Base-by-base conservation (phyloP, 345 rosid genomes). In the Mercurialis annua region DNA sequence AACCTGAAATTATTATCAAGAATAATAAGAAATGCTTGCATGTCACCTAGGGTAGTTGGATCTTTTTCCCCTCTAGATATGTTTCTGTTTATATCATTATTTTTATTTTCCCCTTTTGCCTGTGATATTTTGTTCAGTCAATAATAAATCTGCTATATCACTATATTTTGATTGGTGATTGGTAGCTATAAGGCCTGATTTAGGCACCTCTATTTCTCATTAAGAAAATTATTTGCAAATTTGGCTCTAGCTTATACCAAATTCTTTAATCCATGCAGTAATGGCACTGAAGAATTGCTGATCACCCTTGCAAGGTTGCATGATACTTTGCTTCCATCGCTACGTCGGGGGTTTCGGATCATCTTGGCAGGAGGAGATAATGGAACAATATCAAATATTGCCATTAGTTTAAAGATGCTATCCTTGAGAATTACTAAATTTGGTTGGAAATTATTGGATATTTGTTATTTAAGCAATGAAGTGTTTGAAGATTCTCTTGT, bases 271-370 rank as follows among this genome's bases (percentile, higher is more conserved):
- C 71, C 62, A 42, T 79, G 83, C 89, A 94, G 99, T 74, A 46
- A 81, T 71, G 97, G 97, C 64, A 86, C 85, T 73, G 92, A 84
- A 66, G 99, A 91, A 66, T 70, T 91, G 80, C 82, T 94, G 69
- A 46, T 66, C 63, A 79, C 80, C 42, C 90, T 94, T 34, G 82
- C 82, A 68, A 84, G 70, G 62, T 77, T 94, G 81, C 96, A 89
- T 77, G 97, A 91, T 86, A 84, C 81, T 44, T 83, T 94, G 58
- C 77, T 94, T 77, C 95, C 97, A 60, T 87, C 96, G 40, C 78
- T 94, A 64, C 86, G 75, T 15, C 85, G 59, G 57, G 96, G 92
- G 52, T 85, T 87, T 54, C 81, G 26, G 57, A 71, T 76, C 72
- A 80, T 83, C 46, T 77, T 73, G 71, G 62, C 75, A 3, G 85